phyloP scores from a whole-genome alignment of 2,329 filamentous ascomycete genomes.

The Verticillium tricorpus region DNA sequence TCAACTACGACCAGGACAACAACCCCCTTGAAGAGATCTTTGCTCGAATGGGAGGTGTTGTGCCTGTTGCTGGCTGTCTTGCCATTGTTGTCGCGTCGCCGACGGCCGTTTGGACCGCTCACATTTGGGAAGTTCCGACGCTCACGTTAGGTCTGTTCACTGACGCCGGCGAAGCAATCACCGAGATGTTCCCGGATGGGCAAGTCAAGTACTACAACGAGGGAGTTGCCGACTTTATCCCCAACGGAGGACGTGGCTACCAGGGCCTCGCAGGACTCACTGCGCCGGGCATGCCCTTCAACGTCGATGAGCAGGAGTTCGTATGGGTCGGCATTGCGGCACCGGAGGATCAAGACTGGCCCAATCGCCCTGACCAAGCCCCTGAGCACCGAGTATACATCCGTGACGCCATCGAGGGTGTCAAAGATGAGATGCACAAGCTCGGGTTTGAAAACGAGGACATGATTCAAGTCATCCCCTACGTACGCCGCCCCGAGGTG shows the following conservation, averaged over 20 bases:
- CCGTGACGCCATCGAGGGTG: not conserved
- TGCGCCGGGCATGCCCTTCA: not conserved
- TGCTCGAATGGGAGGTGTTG: constrained; percentile 8
- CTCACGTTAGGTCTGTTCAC: not conserved
- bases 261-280: constrained; percentile 1
- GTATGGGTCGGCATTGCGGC: constrained; percentile 8
- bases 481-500: not conserved
- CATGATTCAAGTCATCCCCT: not conserved
- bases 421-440: not conserved
- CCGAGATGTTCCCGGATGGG: not conserved
- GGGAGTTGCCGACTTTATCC: constrained; percentile 4
- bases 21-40: not conserved
- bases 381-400: constrained; percentile 3
- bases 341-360: not conserved
- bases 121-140: constrained; percentile 12
- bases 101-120: constrained; percentile 9
- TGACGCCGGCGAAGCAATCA: not conserved
- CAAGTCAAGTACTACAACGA: constrained; percentile 5
- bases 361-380: not conserved
- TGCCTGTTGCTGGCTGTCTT: constrained; percentile 11
- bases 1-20: not conserved
- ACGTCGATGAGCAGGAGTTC: constrained; percentile 3
- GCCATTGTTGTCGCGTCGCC: constrained; percentile 9
- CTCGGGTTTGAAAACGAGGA: constrained; percentile 1
- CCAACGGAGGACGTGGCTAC: not conserved